phyloP scores from a whole-genome alignment of 2,329 filamentous ascomycete genomes.

The Endoconidiophora laricicola region DNA sequence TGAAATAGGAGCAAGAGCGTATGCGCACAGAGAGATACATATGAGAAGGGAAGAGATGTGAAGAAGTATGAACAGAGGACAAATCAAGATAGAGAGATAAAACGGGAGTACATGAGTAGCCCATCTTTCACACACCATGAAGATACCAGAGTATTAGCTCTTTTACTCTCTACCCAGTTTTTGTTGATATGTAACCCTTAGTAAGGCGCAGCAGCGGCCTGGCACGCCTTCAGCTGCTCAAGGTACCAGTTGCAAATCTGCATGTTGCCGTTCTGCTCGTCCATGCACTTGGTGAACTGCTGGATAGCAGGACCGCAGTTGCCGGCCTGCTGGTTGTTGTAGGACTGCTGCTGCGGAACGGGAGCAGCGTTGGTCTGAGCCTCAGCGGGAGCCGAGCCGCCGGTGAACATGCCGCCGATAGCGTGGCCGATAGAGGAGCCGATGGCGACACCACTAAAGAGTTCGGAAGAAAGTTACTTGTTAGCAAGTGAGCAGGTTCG shows the following conservation, averaged over 20 bases:
- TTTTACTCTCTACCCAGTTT: too few species aligned
- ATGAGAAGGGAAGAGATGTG: not conserved
- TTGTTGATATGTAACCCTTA: not conserved
- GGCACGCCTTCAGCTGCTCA: slow-evolving; percentile 52
- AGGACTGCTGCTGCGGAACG: slow-evolving; percentile 34
- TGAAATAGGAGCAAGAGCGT: not conserved
- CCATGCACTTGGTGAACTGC: slow-evolving; percentile 89
- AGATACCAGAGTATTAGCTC: too few species aligned
- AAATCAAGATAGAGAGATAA: not conserved
- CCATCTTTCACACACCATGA: not conserved
- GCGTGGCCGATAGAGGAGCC: slow-evolving; percentile 92
- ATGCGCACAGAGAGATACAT: not conserved
- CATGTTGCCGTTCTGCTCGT: slow-evolving; percentile 86
- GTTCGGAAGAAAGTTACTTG: slow-evolving; percentile 11
- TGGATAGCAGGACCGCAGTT: slow-evolving; percentile 68
- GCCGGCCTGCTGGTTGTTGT: slow-evolving; percentile 22
- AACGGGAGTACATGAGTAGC: not conserved
- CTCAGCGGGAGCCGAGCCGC: slow-evolving; percentile 40
- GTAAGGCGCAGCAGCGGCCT: slow-evolving; percentile 11
- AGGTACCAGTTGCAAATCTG: slow-evolving; percentile 96
- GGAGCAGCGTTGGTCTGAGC: slow-evolving; percentile 22
- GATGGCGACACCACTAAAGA: slow-evolving; percentile 74
- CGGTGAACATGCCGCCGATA: slow-evolving; percentile 74
- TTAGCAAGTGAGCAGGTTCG: not conserved
- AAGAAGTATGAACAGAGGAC: not conserved